Base-by-base conservation (phyloP, 768 basidiomycete species). In the Daedaleopsis nitida region DNA sequence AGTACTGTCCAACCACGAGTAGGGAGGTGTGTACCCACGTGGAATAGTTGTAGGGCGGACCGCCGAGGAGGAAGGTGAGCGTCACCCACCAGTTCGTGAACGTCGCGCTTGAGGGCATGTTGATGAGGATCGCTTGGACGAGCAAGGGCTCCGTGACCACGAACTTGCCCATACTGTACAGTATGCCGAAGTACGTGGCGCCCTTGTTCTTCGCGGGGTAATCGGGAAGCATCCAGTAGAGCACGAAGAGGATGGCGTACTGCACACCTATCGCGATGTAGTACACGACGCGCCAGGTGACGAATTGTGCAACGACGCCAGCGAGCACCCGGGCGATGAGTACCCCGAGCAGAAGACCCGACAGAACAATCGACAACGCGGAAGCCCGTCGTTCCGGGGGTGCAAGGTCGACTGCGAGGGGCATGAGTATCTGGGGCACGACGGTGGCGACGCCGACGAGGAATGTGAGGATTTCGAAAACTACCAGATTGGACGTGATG, bases 381-480 rank as follows among this genome's bases (percentile, higher is more conserved):
- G 86, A 80, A 0, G 88, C 93, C 27, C 92, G 84, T 21, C 83
- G 81, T 51, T 86, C 80, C 1, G 87, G 84, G 0, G 89, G 86
- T 0, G 92, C 92, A 27, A 96, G 82, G 73, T 96, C 94, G 1
- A 86, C 94, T 0, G 91, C 90, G 44, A 85, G 68, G 0, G 93
- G 84, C 58, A 96, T 84, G 60, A 86, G 74, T 60, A 95, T 85
- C 72, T 91, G 89, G 0, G 89, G 86, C 0, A 85, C 84, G 50
- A 92, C 90, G n/a, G 85, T 86, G 24, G 82, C 75, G 13, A 84
- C 75, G 2, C 93, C 92, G 32, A 91, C 79, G 37, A 94, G 73
- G 76, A 87, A 95, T 14, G 83, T 85, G 6, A 95, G 73, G 0
- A 73, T 77, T 64, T 92, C 85, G 66, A 94, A 90, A 24, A 80